Evolutionary conservation across 2,329 filamentous ascomycete species (phyloP), one percentile per base, ranked within the genome.

Genomic region (Penicillium palitans): DNA sequence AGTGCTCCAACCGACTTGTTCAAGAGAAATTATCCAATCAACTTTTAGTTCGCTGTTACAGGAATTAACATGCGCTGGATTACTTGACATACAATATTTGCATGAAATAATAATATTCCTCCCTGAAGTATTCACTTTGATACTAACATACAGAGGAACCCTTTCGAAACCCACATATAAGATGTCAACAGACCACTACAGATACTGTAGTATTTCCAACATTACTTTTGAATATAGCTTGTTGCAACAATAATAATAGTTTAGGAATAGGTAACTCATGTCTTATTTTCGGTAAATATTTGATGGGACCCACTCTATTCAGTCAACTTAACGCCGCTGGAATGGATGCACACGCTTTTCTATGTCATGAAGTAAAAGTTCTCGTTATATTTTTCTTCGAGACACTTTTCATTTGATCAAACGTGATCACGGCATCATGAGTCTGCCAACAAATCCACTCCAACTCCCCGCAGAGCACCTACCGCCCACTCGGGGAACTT

Each of bases 401-500:
- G 2, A n/a, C 21, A 15, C 12, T 51, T 13, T 8, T 17, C n/a
- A 21, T 37, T 13, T 27, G 29, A 9, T 21, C 12, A 40, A 42
- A 24, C 5, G 21, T 31, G 35, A 10, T 24, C 3, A 35, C 9
- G 6, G 15, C 5, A 4, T 57, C 21, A 57, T 58, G 64, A 70
- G 33, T 73, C 66, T 35, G 64, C 74, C 67, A 87, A 75, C 66
- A 93, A 73, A 77, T 96, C 88, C 57, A 99, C 85, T 1, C 89
- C 90, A n/a, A 98, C 93, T 0, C 82, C 83, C 60, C 78, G 82
- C 61, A 99, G 76, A 7, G 95, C 91, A 51, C 85, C 85, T 3
- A 96, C 87, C 1, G 91, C 93, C 95, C 95, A 99, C 0, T 79
- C 76, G 0, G 96, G 95, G 71, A 91, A 92, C 55, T 83, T 84